Base-by-base conservation (phyloP, 257 asterid species). In the Euphrasia confusa region DNA sequence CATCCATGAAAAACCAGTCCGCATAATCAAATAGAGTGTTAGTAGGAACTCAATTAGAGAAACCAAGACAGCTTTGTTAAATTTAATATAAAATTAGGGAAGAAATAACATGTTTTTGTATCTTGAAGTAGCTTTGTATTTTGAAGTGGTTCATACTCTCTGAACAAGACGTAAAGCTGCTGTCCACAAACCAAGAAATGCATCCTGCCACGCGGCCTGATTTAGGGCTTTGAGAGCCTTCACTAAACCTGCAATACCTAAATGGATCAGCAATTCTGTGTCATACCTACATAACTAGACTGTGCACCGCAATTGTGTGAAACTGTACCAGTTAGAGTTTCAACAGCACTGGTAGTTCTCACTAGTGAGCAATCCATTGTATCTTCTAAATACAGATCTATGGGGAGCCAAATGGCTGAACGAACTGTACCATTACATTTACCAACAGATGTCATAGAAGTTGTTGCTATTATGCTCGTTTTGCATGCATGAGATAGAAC, bases 171-270 rank as follows among this genome's bases (percentile, higher is more conserved):
- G 84, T 72, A 93, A 78, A 75, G 86, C 90, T 60, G 94, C 86
- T 73, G 89, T 80, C 97, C 99, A 93, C 74, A 93, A 71, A 56
- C 94, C 97, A 66, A 89, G 96, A 81, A 93, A 89, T 17, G 96
- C 79, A 58, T 87, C 97, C 83, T 84, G 92, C 99, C 99, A 93
- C 30, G 87, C 74, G 62, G 94, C 72, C 75, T 74, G 83, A 76
- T 93, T 85, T 71, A 93, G 72, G 71, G 96, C 94, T 80, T 82
- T 89, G 55, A 93, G 87, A 78, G 92, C 83, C 80, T 87, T 93
- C 77, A 93, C 87, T 73, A 93, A 71, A 78, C 89, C 99, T 93
- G 89, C 58, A 73, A 82, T 33, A 60, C 64, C 48, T 56, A 45
- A 61, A 18, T 35, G 32, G 57, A 60, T 75, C 61, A 72, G 66